These are phyloP conservation scores for Chytridiales sp. DNA, from an alignment of 371 early-diverging fungal genomes.

Conservation along the genomic window DNA sequence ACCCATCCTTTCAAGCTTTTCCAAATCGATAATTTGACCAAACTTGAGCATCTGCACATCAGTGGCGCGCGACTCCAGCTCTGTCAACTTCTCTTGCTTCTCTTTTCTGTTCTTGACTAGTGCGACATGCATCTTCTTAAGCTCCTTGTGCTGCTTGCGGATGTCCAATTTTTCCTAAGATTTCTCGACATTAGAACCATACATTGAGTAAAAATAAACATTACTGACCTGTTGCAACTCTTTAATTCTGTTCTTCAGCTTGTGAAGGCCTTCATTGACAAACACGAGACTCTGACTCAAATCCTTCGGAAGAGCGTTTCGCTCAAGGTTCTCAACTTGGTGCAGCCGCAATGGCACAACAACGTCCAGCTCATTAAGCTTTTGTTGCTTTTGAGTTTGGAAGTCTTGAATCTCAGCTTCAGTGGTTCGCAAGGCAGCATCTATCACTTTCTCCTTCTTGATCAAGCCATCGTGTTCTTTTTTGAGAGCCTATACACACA, in stretches of 20 bases:
- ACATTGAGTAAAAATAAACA: not conserved
- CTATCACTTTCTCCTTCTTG: slow-evolving; percentile 56
- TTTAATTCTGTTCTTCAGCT: slow-evolving; percentile 44
- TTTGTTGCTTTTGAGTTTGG: slow-evolving; percentile 60
- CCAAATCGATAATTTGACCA: slow-evolving; percentile 56
- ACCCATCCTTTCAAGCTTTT: slow-evolving; percentile 55
- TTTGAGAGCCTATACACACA: slow-evolving; percentile 39
- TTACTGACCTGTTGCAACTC: slow-evolving; percentile 49
- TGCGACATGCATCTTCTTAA: slow-evolving; percentile 51
- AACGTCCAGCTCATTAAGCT: slow-evolving; percentile 58
- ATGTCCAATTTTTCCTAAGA: slow-evolving; percentile 56
- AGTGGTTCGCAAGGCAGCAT: slow-evolving; percentile 39
- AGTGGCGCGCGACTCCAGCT: slow-evolving; percentile 42
- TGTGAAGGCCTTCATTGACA: slow-evolving; percentile 43
- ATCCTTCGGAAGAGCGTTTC: slow-evolving; percentile 39
- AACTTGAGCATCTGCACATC: slow-evolving; percentile 65
- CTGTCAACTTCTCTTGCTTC: slow-evolving; percentile 52
- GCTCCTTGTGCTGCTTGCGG: slow-evolving; percentile 53
- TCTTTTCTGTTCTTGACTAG: slow-evolving; percentile 50
- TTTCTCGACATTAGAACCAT: not conserved
- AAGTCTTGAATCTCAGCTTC: slow-evolving; percentile 60
- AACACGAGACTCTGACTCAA: slow-evolving; percentile 50
- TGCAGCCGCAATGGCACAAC: slow-evolving; percentile 52
- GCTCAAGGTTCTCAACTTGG: slow-evolving; percentile 50
- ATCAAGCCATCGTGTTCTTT: slow-evolving; percentile 57